Evolutionary conservation across 306 rosid species (phyloP).

Genomic region (Alnus rubra): DNA sequence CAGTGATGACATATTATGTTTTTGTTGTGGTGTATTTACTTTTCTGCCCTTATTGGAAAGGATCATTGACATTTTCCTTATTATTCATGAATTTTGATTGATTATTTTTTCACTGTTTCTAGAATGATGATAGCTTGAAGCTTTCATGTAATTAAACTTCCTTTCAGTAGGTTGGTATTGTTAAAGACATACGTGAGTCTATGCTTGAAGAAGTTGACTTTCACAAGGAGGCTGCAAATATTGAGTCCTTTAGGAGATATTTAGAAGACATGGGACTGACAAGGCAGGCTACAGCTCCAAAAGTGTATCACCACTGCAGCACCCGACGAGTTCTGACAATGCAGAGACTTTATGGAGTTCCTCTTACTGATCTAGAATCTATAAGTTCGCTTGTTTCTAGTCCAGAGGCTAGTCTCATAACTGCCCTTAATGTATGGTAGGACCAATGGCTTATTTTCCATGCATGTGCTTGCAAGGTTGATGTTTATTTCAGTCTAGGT

Average conservation of each 20-base stretch:
- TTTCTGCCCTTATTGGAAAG: slow-evolving; percentile 13
- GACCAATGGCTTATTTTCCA: slow-evolving; percentile 21
- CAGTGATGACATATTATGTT: not conserved
- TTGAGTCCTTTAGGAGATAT: slow-evolving; percentile 91
- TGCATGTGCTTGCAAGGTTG: slow-evolving; percentile 3
- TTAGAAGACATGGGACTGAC: slow-evolving; percentile 85
- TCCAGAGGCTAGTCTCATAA: slow-evolving; percentile 88
- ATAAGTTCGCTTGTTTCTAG: slow-evolving; percentile 77
- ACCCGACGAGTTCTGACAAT: slow-evolving; percentile 71
- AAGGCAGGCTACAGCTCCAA: slow-evolving; percentile 88
- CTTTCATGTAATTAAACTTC: slow-evolving; percentile 38
- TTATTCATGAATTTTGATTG: slow-evolving; percentile 2
- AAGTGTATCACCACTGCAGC: slow-evolving; percentile 81
- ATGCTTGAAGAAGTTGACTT: slow-evolving; percentile 99
- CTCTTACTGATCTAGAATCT: slow-evolving; percentile 87
- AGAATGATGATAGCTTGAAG: slow-evolving; percentile 23
- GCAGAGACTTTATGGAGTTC: slow-evolving; percentile 95
- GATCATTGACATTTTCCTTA: not conserved
- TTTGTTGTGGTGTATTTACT: slow-evolving; percentile 6
- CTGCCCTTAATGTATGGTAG: slow-evolving; percentile 96
- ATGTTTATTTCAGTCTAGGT: slow-evolving; percentile 5
- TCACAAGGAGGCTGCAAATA: slow-evolving; percentile 88
- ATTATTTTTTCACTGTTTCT: slow-evolving; percentile 9
- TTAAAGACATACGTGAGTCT: slow-evolving; percentile 87
- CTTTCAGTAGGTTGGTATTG: slow-evolving; percentile 80